Evolutionary conservation across 75 land plant genomes (phyloP).

Genomic region (Picea sitchensis): DNA sequence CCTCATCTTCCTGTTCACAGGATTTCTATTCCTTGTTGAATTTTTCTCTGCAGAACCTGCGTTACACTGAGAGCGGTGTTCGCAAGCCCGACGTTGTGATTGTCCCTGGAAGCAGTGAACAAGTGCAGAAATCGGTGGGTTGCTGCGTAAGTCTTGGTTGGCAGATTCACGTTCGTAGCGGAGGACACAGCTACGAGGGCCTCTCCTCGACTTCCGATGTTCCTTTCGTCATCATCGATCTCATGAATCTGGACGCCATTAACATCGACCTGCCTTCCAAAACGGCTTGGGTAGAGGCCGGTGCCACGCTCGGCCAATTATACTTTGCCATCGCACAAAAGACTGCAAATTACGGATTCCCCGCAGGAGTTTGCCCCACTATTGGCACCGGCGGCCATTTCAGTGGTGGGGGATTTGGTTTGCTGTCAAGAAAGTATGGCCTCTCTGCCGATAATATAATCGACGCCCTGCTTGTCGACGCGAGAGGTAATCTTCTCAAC

Average conservation of each 20-base stretch:
- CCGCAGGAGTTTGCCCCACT: not conserved
- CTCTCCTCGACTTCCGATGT: not conserved
- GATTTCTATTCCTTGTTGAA: not conserved
- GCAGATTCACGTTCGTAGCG: constrained; percentile 9
- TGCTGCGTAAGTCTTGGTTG: not conserved
- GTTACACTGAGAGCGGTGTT: not conserved
- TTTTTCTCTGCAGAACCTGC: constrained; percentile 7
- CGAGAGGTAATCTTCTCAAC: too few species aligned
- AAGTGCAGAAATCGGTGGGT: too few species aligned
- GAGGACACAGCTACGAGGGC: not conserved
- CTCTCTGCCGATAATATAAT: not conserved
- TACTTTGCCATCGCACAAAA: too few species aligned
- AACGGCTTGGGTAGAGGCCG: too few species aligned
- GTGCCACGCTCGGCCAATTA: too few species aligned
- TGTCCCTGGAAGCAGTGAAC: not conserved
- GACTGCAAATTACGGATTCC: not conserved
- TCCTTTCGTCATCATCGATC: constrained; percentile 4
- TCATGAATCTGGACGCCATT: too few species aligned
- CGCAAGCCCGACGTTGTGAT: not conserved
- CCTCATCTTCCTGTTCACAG: too few species aligned
- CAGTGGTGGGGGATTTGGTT: not conserved
- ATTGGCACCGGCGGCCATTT: not conserved
- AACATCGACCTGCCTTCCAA: too few species aligned
- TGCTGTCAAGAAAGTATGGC: constrained; percentile 42
- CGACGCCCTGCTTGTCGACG: too few species aligned